phyloP scores from a whole-genome alignment of 345 rosid genomes.

The Geranium rotundifolium region DNA sequence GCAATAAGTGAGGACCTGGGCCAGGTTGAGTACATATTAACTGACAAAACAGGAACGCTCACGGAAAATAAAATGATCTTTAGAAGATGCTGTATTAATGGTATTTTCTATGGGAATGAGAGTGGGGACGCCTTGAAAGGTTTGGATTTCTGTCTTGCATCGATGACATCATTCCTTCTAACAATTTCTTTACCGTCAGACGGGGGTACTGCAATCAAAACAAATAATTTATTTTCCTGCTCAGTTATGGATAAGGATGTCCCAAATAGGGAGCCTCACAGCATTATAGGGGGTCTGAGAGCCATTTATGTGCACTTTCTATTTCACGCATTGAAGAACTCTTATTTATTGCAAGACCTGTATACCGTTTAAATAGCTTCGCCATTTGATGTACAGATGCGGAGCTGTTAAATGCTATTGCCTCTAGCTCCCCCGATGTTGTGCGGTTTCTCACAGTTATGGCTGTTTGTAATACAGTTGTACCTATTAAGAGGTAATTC shows the following conservation, averaged over 20 bases:
- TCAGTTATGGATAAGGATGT: no score
- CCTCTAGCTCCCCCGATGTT: constrained; percentile 72
- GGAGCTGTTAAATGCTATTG: constrained; percentile 56
- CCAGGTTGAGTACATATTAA: constrained; percentile 96
- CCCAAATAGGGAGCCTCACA: no score
- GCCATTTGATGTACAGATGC: constrained; percentile 32
- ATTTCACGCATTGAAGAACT: constrained; percentile 3
- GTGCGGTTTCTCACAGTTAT: constrained; percentile 75
- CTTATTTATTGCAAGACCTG: background rate
- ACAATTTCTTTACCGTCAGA: background rate
- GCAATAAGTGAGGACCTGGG: constrained; percentile 99
- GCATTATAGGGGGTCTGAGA: no score
- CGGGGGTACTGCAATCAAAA: no score
- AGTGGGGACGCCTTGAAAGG: constrained; percentile 92
- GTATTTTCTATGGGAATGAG: constrained; percentile 78
- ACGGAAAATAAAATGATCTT: constrained; percentile 96
- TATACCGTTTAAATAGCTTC: constrained; percentile 11
- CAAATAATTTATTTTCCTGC: no score
- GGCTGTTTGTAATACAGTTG: constrained; percentile 92
- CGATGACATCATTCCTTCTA: background rate
- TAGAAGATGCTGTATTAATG: constrained; percentile 84
- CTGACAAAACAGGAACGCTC: constrained; percentile 97
- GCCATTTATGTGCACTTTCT: background rate
- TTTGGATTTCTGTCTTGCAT: constrained; percentile 16
- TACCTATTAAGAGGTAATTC: constrained; percentile 69